phyloP scores from a whole-genome alignment of 2,329 filamentous ascomycete genomes.

The Volutella citrinella region DNA sequence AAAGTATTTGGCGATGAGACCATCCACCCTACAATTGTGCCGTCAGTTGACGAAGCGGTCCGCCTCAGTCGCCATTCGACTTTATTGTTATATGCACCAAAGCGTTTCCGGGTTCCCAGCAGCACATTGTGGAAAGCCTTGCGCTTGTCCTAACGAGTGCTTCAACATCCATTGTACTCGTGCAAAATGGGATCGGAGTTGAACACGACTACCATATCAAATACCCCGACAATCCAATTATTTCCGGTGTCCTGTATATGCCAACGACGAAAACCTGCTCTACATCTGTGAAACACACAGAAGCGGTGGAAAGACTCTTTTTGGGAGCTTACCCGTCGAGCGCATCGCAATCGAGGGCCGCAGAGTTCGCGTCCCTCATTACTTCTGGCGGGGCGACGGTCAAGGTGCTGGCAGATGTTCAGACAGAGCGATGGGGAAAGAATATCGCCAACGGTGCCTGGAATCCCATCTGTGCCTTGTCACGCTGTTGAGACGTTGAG shows the following conservation, averaged over 20 bases:
- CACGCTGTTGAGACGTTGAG: not conserved
- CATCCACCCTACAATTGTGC: conserved; percentile 1
- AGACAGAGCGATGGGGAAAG: not conserved
- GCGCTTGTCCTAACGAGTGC: too few relatives aligned
- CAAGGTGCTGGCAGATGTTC: not conserved
- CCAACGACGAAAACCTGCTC: not conserved
- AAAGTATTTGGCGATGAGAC: not conserved
- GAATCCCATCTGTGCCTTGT: conserved; percentile 2
- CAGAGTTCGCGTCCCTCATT: too few relatives aligned
- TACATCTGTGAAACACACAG: not conserved
- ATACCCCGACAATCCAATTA: not conserved
- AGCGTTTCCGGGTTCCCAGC: conserved; percentile 1
- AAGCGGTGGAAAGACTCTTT: conserved; percentile 1
- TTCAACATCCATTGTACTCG: not conserved
- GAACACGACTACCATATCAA: not conserved
- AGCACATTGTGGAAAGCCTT: not conserved
- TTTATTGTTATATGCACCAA: conserved; percentile 2
- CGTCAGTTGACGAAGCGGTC: not conserved
- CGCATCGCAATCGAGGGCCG: too few relatives aligned
- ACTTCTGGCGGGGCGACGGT: too few relatives aligned
- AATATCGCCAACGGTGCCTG: not conserved
- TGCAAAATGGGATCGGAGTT: conserved; percentile 1
- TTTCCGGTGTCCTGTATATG: conserved; percentile 1
- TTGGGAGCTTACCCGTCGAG: not conserved
- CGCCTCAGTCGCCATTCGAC: not conserved